These are phyloP conservation scores for Lecanicillium sp. DNA, from an alignment of 2,329 filamentous ascomycete genomes.

Conservation along the genomic window DNA sequence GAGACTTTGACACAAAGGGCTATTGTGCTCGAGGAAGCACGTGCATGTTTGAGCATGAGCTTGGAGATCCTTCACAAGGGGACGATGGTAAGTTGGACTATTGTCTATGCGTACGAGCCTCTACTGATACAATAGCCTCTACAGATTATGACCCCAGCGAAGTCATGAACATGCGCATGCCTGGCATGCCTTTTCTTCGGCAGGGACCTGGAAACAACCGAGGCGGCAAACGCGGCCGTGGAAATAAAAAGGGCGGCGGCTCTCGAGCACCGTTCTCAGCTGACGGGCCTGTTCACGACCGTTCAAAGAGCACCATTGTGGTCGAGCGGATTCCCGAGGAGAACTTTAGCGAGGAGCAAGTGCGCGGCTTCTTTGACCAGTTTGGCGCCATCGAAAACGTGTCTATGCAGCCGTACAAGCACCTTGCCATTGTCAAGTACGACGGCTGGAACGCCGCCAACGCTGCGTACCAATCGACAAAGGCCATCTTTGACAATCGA, in stretches of 20 bases:
- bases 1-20: constrained; percentile 66
- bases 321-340: constrained; percentile 73
- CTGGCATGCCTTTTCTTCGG: constrained; percentile 9
- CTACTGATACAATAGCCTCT: constrained; percentile 2
- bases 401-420: constrained; percentile 57
- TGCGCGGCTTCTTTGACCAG: constrained; percentile 62
- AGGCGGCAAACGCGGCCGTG: constrained; percentile 26
- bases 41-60: constrained; percentile 63
- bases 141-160: constrained; percentile 27
- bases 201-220: constrained; percentile 17
- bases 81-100: constrained; percentile 1
- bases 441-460: constrained; percentile 58
- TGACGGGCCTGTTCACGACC: constrained; percentile 55
- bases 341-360: constrained; percentile 54
- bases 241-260: constrained; percentile 23
- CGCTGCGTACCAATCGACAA: constrained; percentile 67
- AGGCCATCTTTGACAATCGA: constrained; percentile 75
- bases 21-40: constrained; percentile 60
- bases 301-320: constrained; percentile 59
- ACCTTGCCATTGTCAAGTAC: constrained; percentile 63
- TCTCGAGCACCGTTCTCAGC: constrained; percentile 53
- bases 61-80: not conserved
- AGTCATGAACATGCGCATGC: constrained; percentile 8
- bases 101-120: no score
- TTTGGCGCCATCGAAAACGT: constrained; percentile 62